phyloP scores from a whole-genome alignment of 345 rosid species.

The Gossypium australe region DNA sequence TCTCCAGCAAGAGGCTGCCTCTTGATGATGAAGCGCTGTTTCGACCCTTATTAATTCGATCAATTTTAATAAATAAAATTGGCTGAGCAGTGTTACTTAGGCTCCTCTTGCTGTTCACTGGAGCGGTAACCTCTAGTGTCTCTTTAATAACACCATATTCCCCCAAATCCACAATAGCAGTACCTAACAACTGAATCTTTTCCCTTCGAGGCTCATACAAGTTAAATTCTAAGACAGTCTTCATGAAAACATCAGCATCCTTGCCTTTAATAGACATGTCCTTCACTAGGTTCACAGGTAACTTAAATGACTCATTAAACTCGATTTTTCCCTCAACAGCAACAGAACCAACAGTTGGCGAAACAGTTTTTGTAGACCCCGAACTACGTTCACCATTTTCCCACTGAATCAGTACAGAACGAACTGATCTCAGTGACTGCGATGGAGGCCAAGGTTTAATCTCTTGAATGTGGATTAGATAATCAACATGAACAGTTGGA shows the following conservation, averaged over 20 bases:
- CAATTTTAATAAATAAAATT: constrained; percentile 52
- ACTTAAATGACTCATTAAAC: constrained; percentile 70
- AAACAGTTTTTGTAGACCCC: constrained; percentile 59
- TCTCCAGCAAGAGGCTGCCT: constrained; percentile 28
- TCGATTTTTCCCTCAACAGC: constrained; percentile 85
- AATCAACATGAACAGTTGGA: constrained; percentile 47
- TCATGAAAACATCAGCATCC: constrained; percentile 49
- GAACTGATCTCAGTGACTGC: constrained; percentile 73
- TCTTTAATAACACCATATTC: constrained; percentile 66
- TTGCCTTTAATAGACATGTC: constrained; percentile 52
- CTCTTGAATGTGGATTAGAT: constrained; percentile 70
- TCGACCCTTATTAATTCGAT: constrained; percentile 41
- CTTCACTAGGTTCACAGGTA: constrained; percentile 58
- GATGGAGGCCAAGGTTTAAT: constrained; percentile 98
- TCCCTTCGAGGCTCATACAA: constrained; percentile 90
- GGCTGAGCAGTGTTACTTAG: constrained; percentile 70
- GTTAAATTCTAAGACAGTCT: constrained; percentile 63
- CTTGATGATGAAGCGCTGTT: constrained; percentile 37
- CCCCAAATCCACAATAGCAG: constrained; percentile 67
- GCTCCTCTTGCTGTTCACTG: constrained; percentile 73
- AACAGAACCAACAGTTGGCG: constrained; percentile 70
- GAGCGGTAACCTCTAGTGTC: constrained; percentile 37
- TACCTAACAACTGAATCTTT: constrained; percentile 71
- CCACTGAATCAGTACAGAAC: constrained; percentile 85
- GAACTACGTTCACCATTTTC: constrained; percentile 69